Evolutionary conservation across 768 basidiomycete genomes (phyloP).

Genomic region (Kondoa subrosea): DNA sequence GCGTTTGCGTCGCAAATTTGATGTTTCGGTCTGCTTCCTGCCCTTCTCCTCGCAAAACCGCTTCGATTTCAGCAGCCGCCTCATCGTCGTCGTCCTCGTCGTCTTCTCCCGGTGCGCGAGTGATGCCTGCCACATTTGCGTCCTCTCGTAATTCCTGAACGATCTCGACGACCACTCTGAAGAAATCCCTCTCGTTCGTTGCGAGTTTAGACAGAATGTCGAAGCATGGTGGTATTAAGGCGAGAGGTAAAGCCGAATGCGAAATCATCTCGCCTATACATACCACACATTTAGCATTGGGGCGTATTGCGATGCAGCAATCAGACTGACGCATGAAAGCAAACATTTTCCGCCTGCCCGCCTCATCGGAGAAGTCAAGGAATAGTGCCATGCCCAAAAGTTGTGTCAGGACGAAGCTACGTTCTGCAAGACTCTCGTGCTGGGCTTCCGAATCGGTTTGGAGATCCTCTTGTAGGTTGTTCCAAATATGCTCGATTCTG

Average conservation of each 20-base stretch:
- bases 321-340: slow-evolving; percentile 54
- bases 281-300: background rate
- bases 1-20: slow-evolving; percentile 32
- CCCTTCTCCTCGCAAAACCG: slow-evolving; percentile 13
- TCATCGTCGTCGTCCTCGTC: slow-evolving; percentile 23
- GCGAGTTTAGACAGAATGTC: slow-evolving; percentile 64
- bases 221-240: slow-evolving; percentile 54
- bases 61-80: slow-evolving; percentile 19
- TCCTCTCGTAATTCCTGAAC: slow-evolving; percentile 53
- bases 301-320: background rate
- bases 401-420: slow-evolving; percentile 57
- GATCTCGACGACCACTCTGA: slow-evolving; percentile 73
- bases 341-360: slow-evolving; percentile 73
- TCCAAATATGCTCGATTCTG: slow-evolving; percentile 53
- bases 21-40: background rate
- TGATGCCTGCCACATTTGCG: slow-evolving; percentile 10
- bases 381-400: slow-evolving; percentile 60
- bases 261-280: slow-evolving; percentile 60
- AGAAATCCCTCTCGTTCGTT: slow-evolving; percentile 61
- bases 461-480: slow-evolving; percentile 36
- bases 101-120: slow-evolving; percentile 3
- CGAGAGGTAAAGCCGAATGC: slow-evolving; percentile 50
- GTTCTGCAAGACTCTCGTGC: slow-evolving; percentile 36
- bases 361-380: slow-evolving; percentile 81
- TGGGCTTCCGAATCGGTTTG: slow-evolving; percentile 23